Evolutionary conservation across 2,329 filamentous ascomycete species (phyloP).

Genomic region (Pochonia chlamydosporia): DNA sequence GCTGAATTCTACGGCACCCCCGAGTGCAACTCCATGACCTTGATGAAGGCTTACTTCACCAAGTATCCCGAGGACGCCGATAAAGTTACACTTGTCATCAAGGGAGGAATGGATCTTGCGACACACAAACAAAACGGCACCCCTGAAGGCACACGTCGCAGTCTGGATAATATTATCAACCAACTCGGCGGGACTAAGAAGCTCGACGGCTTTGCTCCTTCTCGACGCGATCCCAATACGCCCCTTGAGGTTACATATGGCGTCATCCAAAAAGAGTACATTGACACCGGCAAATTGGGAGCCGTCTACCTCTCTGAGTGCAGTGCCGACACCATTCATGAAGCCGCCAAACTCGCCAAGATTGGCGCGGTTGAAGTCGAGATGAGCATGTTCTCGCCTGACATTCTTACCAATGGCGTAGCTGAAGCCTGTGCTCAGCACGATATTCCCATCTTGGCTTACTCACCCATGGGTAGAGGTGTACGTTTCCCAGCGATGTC

Average conservation of each 20-base stretch:
- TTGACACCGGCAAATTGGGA: conserved; percentile 46
- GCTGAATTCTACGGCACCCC: conserved; percentile 60
- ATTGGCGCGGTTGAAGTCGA: conserved; percentile 49
- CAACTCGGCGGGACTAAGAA: conserved; percentile 50
- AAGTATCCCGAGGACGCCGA: conserved; percentile 58
- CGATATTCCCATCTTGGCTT: conserved; percentile 64
- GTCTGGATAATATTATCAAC: conserved; percentile 50
- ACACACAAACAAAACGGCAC: conserved; percentile 40
- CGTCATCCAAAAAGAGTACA: conserved; percentile 40
- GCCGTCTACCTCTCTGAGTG: conserved; percentile 48
- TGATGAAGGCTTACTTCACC: conserved; percentile 57
- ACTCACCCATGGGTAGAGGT: conserved; percentile 33
- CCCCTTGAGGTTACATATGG: conserved; percentile 38
- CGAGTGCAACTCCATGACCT: conserved; percentile 50
- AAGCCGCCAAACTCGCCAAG: conserved; percentile 37
- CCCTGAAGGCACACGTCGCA: conserved; percentile 47
- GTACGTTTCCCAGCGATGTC: neutral
- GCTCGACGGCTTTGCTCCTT: conserved; percentile 55
- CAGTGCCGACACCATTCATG: conserved; percentile 40
- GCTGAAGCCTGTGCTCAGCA: conserved; percentile 53
- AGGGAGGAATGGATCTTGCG: conserved; percentile 42
- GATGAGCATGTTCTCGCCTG: conserved; percentile 43
- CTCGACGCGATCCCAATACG: conserved; percentile 47
- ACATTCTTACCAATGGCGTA: conserved; percentile 45
- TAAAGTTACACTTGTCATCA: conserved; percentile 57